Base-by-base conservation (phyloP, 305 asterid species). In the Galium porrigens region DNA sequence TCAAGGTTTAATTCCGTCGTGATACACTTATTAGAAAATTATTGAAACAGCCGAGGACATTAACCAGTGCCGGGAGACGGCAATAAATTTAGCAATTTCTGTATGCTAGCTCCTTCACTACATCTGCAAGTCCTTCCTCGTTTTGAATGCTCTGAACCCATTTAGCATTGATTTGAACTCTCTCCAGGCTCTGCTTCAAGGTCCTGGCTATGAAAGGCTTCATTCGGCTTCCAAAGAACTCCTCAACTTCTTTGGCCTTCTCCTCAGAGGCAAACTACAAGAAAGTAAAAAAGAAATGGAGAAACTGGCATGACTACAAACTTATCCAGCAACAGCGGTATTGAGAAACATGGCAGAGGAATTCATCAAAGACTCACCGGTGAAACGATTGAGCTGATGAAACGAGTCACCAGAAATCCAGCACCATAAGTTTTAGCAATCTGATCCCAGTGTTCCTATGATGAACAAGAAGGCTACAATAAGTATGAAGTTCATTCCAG, bases 161-260 rank as follows among this genome's bases (percentile, higher is more conserved):
- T 17, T 85, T 81, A 5, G 95, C 85, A 15, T 88, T 86, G 30
- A 91, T 85, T 64, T 81, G 94, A 68, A 88, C 85, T 70, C 82
- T 79, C 78, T 91, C 98, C 5, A 86, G 68, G 83, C 95, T 88
- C 77, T 91, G 98, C 82, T 84, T 91, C 81, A 91, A 69, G 12
- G 96, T 91, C 81, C 96, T 81, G 11, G 88, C 94, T 3, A 91
- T 78, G 73, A 70, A 91, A 2, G 98, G 85, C 80, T 86, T 86
- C 84, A 76, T 78, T 12, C 89, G 85, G 82, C 87, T 89, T 2
- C 83, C 79, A 36, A 86, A 92, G 74, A 81, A 92, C 56, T 83
- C 82, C 62, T 86, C 84, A 22, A 82, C 88, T 75, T 92, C 95
- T 64, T 65, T 77, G 7, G 81, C 98, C 82, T 86, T 89, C 57